Evolutionary conservation across 2,329 filamentous ascomycete species (phyloP).

Genomic region (Ophiostoma australiae): DNA sequence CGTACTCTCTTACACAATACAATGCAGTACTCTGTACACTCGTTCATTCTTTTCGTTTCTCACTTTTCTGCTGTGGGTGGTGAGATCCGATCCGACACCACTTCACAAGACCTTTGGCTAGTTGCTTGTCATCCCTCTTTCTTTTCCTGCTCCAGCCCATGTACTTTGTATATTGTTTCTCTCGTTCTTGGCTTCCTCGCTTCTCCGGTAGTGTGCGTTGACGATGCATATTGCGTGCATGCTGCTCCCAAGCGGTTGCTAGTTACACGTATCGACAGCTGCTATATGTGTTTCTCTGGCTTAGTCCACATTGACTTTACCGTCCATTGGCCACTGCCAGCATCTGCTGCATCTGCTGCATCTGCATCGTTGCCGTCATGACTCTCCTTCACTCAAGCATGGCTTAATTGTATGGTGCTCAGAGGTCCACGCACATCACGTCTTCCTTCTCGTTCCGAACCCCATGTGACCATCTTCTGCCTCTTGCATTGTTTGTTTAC

Average conservation of each 20-base stretch:
- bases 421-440: background rate
- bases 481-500: background rate
- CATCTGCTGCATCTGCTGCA: background rate
- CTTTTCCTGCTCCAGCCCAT: background rate
- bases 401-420: background rate
- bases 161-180: background rate
- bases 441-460: background rate
- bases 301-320: background rate
- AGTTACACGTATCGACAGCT: background rate
- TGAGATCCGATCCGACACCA: slow-evolving; percentile 8
- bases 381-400: background rate
- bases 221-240: background rate
- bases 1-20: background rate
- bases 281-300: background rate
- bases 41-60: background rate
- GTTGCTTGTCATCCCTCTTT: background rate
- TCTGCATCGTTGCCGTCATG: background rate
- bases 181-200: background rate
- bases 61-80: background rate
- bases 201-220: background rate
- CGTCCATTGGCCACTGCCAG: background rate
- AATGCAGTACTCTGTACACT: background rate
- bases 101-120: background rate
- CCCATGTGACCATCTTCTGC: background rate
- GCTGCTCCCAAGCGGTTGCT: background rate